Conservation (phyloP, 2,329 filamentous ascomycete species). For the Colletotrichum higginsianum region DNA sequence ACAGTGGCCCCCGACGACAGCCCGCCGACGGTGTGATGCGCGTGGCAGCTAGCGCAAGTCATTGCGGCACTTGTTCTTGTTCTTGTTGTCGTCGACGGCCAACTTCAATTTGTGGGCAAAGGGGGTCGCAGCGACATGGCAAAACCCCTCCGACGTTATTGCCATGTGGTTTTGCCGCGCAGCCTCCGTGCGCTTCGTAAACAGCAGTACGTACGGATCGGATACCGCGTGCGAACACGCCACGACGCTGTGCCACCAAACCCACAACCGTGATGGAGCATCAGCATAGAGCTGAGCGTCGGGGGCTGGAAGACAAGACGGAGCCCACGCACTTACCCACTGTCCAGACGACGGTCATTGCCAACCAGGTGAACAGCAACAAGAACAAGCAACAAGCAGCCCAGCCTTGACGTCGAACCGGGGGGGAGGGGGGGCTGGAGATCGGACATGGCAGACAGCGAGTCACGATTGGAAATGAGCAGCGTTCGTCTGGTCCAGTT, state of each 20-base stretch:
- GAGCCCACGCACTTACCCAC: background rate
- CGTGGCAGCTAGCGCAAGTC: conserved; percentile 29
- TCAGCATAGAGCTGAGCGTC: conserved; percentile 6
- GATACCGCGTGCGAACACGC: background rate
- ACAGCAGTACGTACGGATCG: background rate
- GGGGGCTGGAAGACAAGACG: conserved; percentile 5
- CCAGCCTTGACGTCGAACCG: conserved; percentile 6
- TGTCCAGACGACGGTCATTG: conserved; percentile 1
- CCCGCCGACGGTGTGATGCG: conserved; percentile 10
- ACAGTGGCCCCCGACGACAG: conserved; percentile 16
- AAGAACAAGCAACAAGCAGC: conserved; percentile 16
- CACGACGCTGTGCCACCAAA: conserved; percentile 36
- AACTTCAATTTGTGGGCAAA: conserved; percentile 16
- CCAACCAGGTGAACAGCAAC: conserved; percentile 6
- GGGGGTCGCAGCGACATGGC: conserved; percentile 5
- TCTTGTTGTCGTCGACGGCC: background rate
- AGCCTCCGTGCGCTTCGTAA: conserved; percentile 8
- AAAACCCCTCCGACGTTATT: conserved; percentile 36
- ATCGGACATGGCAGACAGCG: conserved; percentile 25
- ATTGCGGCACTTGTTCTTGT: conserved; percentile 6
- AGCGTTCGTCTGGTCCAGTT: conserved; percentile 39
- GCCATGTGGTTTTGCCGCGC: conserved; percentile 34
- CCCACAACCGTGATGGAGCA: background rate
- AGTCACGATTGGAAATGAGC: conserved; percentile 41
- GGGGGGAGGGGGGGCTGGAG: conserved; percentile 19